Base-by-base conservation (phyloP, 768 basidiomycete genomes). In the Lentinula sp. region DNA sequence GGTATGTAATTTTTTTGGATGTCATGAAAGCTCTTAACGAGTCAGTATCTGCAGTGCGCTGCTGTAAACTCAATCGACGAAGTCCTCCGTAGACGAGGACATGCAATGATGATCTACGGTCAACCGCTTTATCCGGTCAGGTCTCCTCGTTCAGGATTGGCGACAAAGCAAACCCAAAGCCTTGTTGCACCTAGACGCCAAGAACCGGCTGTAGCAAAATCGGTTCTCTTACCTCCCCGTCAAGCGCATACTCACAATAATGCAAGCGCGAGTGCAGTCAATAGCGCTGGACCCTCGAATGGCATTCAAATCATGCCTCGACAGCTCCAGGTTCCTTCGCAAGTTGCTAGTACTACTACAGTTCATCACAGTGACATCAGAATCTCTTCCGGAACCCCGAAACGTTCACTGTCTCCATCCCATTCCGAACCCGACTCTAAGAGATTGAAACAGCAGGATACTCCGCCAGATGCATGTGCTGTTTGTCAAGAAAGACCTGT, bases 51-150 rank as follows among this genome's bases (percentile, higher is more conserved):
- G 53, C 67, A 90, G 90, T 76, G 72, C 65, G 82, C 79, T 48
- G 91, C 91, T 12, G 81, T 93, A 54, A 71, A 73, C 32, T 83
- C 84, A 6, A 91, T 93, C 63, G 91, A 93, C 61, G 77, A 84
- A 61, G 78, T 83, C 2, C 74, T 93, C 13, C 67, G 77, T 61
- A 64, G 72, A 56, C 82, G 87, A 15, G 86, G 87, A 2, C 77
- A 85, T 45, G 69, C 81, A 1, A 68, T 79, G 53, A 71, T 90
- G 20, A 79, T 91, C 59, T 74, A 73, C 41, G 85, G 84, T 1
- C 88, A 91, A 68, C 87, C 89, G 45, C 76, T 88, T 4, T 77
- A 81, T 63, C 80, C 84, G 10, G 71, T 88, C 13, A 76, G 74
- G 32, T 32, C 57, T 49, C 48, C 72, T 68, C 52, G 66, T 71